These are phyloP conservation scores for Arxiozyma slooffiae DNA, from an alignment of 1,139 yeast genomes.

Conservation along the genomic window DNA sequence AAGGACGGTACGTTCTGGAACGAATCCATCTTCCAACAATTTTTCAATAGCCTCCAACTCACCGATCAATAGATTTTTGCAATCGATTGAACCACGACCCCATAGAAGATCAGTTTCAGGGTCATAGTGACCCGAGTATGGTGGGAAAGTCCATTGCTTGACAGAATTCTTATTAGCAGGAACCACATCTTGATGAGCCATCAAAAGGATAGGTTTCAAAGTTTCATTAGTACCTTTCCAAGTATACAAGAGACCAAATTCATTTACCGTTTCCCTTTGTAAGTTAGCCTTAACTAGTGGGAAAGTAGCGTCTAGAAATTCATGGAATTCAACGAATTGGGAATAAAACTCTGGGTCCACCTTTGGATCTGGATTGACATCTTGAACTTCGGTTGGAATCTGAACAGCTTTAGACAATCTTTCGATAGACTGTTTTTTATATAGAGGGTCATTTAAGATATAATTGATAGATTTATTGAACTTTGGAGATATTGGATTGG, in stretches of 20 bases:
- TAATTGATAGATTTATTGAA: conserved; percentile 21
- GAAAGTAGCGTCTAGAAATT: conserved; percentile 46
- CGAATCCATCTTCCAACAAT: conserved; percentile 37
- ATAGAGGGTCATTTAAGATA: conserved; percentile 34
- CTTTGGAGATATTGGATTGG: conserved; percentile 13
- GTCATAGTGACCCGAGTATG: conserved; percentile 61
- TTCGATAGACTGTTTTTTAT: conserved; percentile 35
- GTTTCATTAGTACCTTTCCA: conserved; percentile 50
- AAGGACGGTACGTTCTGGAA: conserved; percentile 47
- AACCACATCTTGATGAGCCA: conserved; percentile 79
- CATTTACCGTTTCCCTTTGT: conserved; percentile 49
- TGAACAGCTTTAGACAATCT: conserved; percentile 47
- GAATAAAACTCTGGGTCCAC: conserved; percentile 28
- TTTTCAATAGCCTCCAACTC: conserved; percentile 51
- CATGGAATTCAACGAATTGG: conserved; percentile 37
- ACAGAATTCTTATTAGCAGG: conserved; percentile 59
- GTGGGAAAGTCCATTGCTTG: conserved; percentile 57
- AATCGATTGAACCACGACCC: conserved; percentile 62
- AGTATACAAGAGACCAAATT: conserved; percentile 54
- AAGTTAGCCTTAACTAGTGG: conserved; percentile 46
- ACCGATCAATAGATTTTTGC: conserved; percentile 49
- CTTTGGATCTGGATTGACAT: conserved; percentile 39
- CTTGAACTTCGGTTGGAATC: conserved; percentile 55
- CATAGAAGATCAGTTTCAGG: conserved; percentile 39
- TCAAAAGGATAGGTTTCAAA: conserved; percentile 55